Percentiles rank a stretch among this genome's conserved stretches.
Evolutionary conservation across 768 basidiomycete genomes (phyloP).

Genomic region (Leccinum fibrillosum): DNA sequence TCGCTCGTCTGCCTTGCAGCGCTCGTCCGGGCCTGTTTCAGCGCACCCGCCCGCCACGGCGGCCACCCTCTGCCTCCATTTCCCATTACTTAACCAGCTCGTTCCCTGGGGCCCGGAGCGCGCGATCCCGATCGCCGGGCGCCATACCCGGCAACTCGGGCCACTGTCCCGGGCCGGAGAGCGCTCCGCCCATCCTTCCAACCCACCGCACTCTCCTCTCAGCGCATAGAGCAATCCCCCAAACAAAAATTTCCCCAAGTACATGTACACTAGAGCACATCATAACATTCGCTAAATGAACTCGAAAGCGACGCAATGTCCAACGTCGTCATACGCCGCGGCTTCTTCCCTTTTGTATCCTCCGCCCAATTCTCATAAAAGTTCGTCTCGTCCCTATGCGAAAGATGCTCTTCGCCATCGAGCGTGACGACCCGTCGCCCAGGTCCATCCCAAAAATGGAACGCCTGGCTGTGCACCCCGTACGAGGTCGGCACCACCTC

Average conservation of each 20-base stretch:
- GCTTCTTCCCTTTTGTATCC: slow-evolving; percentile 61
- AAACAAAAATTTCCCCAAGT: background rate
- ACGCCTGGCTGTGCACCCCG: slow-evolving; percentile 86
- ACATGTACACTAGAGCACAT: background rate
- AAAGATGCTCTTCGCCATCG: slow-evolving; percentile 33
- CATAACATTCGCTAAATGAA: background rate
- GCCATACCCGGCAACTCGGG: too few relatives aligned
- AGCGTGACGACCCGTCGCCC: slow-evolving; percentile 49
- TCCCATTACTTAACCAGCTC: too few relatives aligned
- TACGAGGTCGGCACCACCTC: slow-evolving; percentile 89
- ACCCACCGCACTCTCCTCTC: too few relatives aligned
- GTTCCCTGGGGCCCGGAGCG: too few relatives aligned
- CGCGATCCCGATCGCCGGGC: too few relatives aligned
- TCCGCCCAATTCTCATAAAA: slow-evolving; percentile 91
- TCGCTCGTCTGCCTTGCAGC: too few relatives aligned
- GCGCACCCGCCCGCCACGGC: too few relatives aligned
- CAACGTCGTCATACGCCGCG: slow-evolving; percentile 27
- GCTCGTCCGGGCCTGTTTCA: too few relatives aligned
- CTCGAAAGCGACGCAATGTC: slow-evolving; percentile 27
- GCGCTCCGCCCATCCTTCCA: too few relatives aligned
- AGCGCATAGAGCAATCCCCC: background rate
- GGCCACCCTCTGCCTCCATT: too few relatives aligned
- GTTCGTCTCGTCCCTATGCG: slow-evolving; percentile 61
- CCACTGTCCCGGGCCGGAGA: too few relatives aligned
- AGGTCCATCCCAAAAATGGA: slow-evolving; percentile 90